phyloP scores from a whole-genome alignment of 192 early-diverging fungal species.

The Linnemannia schmuckeri region DNA sequence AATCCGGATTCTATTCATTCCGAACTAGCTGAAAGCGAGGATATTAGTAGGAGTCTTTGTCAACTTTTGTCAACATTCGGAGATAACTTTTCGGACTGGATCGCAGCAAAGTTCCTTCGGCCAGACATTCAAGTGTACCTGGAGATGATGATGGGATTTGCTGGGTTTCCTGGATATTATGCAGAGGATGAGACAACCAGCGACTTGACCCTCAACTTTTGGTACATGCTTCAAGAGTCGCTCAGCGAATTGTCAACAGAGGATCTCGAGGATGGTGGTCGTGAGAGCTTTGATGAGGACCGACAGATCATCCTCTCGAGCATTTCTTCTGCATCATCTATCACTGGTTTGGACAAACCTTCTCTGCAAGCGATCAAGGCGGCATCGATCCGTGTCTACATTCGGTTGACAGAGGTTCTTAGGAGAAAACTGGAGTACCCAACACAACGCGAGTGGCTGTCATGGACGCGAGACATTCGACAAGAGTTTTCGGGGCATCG shows the following conservation, averaged over 20 bases:
- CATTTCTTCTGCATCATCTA: conserved; percentile 36
- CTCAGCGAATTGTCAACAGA: conserved; percentile 64
- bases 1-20: neutral
- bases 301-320: conserved; percentile 27
- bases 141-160: conserved; percentile 74
- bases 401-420: conserved; percentile 65
- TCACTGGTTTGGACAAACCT: conserved; percentile 33
- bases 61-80: conserved; percentile 68
- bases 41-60: conserved; percentile 60
- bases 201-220: conserved; percentile 79
- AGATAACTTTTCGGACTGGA: conserved; percentile 68
- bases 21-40: conserved; percentile 60
- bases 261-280: conserved; percentile 14
- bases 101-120: conserved; percentile 58
- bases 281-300: conserved; percentile 18
- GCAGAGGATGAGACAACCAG: conserved; percentile 78
- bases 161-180: conserved; percentile 76
- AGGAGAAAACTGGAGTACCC: conserved; percentile 72
- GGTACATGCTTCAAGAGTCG: conserved; percentile 80
- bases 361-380: conserved; percentile 53
- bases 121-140: conserved; percentile 60
- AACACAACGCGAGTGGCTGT: conserved; percentile 61
- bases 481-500: conserved; percentile 74
- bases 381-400: conserved; percentile 63
- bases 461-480: conserved; percentile 67